Evolutionary conservation across 2,329 filamentous ascomycete species (phyloP).

Genomic region (Paecilomyces fulvus): DNA sequence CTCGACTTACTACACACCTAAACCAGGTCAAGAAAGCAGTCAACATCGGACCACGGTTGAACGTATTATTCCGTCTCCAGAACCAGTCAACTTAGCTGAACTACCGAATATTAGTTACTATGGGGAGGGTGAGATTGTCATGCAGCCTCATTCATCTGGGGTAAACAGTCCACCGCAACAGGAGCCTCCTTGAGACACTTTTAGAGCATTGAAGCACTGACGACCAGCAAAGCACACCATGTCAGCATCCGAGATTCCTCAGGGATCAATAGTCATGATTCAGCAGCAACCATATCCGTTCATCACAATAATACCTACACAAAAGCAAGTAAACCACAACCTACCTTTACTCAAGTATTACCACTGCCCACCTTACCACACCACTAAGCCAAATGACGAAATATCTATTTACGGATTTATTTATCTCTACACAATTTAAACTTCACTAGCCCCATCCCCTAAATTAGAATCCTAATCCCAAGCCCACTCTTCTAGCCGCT

Average conservation of each 20-base stretch:
- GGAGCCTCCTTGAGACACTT: background rate
- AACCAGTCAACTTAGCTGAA: background rate
- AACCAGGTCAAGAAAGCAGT: background rate
- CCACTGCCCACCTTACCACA: background rate
- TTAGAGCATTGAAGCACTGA: background rate
- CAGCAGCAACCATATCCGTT: background rate
- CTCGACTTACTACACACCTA: background rate
- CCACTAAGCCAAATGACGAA: background rate
- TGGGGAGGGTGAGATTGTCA: background rate
- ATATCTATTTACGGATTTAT: background rate
- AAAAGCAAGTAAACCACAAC: too few relatives aligned
- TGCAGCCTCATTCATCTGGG: background rate
- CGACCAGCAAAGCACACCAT: background rate
- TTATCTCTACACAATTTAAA: background rate
- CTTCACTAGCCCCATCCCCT: background rate
- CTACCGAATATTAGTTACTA: background rate
- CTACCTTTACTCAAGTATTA: background rate
- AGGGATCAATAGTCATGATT: background rate
- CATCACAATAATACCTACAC: background rate
- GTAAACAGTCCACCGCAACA: background rate
- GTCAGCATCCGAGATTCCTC: background rate
- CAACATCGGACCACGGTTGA: background rate
- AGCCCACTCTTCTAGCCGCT: background rate
- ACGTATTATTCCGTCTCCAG: background rate
- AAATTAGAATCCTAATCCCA: background rate